These are phyloP conservation scores for Amanita molliuscula DNA, from an alignment of 768 basidiomycete genomes.

Conservation along the genomic window DNA sequence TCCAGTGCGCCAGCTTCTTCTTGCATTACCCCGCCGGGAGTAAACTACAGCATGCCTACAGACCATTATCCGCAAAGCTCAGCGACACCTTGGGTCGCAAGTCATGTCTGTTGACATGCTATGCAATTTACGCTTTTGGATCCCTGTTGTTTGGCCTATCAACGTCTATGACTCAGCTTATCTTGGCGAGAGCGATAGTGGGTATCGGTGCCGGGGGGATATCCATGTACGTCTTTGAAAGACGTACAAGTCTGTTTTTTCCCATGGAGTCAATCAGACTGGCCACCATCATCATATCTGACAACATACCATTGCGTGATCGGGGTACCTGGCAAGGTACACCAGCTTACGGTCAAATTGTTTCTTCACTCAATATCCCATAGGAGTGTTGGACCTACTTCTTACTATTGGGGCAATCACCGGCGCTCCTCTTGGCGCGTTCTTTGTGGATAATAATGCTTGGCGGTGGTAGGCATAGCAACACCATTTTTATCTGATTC, in stretches of 20 bases:
- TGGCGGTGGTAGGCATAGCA: conserved; percentile 45
- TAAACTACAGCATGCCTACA: conserved; percentile 12
- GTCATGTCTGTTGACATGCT: conserved; percentile 43
- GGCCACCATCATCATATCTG: conserved; percentile 56
- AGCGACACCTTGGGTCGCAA: conserved; percentile 61
- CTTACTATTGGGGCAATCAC: conserved; percentile 45
- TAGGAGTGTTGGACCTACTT: conserved; percentile 50
- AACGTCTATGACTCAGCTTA: conserved; percentile 41
- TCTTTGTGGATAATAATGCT: conserved; percentile 50
- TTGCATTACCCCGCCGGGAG: too few relatives aligned
- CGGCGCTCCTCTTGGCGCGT: conserved; percentile 57
- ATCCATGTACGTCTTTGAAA: conserved; percentile 36
- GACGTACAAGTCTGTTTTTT: not conserved
- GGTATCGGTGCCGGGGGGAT: conserved; percentile 57
- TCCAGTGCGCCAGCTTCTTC: conserved; percentile 32
- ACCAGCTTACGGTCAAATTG: not conserved
- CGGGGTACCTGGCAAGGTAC: conserved; percentile 68
- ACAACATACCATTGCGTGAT: conserved; percentile 49
- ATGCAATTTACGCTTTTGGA: conserved; percentile 42
- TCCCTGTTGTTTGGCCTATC: conserved; percentile 44
- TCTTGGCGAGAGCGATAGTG: conserved; percentile 41
- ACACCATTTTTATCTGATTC: not conserved
- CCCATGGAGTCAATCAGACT: conserved; percentile 23
- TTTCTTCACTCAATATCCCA: not conserved
- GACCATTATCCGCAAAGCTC: conserved; percentile 54